Conservation (phyloP, 352 stramenopile genomes). For the Globisporangium nodosum region DNA sequence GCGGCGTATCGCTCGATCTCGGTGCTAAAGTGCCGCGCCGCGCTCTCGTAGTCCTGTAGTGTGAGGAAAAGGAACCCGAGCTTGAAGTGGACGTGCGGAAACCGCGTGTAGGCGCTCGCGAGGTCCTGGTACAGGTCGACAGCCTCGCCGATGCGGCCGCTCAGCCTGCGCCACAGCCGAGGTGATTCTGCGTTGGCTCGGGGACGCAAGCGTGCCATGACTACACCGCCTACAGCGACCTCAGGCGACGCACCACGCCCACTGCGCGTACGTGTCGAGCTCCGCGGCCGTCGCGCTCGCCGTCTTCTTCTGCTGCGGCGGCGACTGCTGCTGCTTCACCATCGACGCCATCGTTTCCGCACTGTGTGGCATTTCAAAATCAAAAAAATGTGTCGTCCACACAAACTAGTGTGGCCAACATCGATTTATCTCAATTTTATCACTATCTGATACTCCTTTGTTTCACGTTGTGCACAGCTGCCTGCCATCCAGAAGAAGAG, state of each 20-base stretch:
- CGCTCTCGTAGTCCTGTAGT: conserved; percentile 22
- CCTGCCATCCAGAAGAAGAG: not conserved
- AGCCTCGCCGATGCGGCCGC: conserved; percentile 33
- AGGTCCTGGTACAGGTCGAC: conserved; percentile 46
- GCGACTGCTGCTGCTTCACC: too few relatives aligned
- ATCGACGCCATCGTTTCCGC: not conserved
- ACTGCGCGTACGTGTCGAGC: conserved; percentile 44
- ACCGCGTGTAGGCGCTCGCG: conserved; percentile 24
- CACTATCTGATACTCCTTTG: not conserved
- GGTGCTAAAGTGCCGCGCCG: conserved; percentile 29
- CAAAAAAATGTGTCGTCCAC: not conserved
- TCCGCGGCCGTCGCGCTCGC: conserved; percentile 13
- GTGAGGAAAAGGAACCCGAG: conserved; percentile 39
- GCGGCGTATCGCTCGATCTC: conserved; percentile 30
- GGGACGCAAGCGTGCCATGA: too few relatives aligned
- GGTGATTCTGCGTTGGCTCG: not conserved
- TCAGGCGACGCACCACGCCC: conserved; percentile 30
- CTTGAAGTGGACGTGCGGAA: conserved; percentile 55
- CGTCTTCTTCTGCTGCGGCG: not conserved
- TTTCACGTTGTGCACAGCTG: not conserved
- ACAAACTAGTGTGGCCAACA: too few relatives aligned
- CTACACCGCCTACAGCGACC: too few relatives aligned
- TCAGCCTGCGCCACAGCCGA: conserved; percentile 21
- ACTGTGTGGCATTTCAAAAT: not conserved
- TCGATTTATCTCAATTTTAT: not conserved